These are phyloP conservation scores for Ceratobasidium papillatum DNA, from an alignment of 1,284 basidiomycete genomes.

Conservation along the genomic window DNA sequence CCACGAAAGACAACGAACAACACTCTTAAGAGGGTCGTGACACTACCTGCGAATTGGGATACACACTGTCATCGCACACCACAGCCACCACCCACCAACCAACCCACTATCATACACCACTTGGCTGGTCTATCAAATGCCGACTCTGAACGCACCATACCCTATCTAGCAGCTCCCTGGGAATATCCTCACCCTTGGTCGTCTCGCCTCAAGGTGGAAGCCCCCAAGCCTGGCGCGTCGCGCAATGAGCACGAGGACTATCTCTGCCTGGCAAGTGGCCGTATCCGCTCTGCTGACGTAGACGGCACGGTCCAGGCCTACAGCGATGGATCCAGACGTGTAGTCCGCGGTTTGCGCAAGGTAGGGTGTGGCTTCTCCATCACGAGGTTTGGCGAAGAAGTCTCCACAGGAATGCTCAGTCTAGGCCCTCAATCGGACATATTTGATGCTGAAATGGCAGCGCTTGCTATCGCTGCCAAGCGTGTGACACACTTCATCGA, in stretches of 20 bases:
- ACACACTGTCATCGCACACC: background rate
- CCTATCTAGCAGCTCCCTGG: slow-evolving; percentile 10
- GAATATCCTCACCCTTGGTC: slow-evolving; percentile 9
- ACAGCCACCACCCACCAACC: background rate
- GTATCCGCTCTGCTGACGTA: background rate
- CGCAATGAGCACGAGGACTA: background rate
- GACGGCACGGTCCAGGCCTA: background rate
- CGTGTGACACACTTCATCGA: background rate
- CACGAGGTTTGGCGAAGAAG: background rate
- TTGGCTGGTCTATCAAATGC: background rate
- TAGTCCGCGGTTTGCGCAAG: background rate
- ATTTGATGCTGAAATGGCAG: slow-evolving; percentile 13
- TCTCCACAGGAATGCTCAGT: background rate
- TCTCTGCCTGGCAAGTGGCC: background rate
- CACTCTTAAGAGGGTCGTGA: too few relatives aligned
- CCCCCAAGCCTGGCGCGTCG: background rate
- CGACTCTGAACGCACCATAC: background rate
- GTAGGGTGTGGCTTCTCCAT: background rate
- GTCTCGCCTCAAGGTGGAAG: background rate
- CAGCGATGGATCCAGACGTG: background rate
- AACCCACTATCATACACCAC: background rate
- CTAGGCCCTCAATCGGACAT: background rate
- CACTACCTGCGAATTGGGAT: too few relatives aligned
- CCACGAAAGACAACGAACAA: too few relatives aligned
- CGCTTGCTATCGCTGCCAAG: background rate